Evolutionary conservation across 2,329 filamentous ascomycete genomes (phyloP).

Genomic region (Calonectria fujianensis): DNA sequence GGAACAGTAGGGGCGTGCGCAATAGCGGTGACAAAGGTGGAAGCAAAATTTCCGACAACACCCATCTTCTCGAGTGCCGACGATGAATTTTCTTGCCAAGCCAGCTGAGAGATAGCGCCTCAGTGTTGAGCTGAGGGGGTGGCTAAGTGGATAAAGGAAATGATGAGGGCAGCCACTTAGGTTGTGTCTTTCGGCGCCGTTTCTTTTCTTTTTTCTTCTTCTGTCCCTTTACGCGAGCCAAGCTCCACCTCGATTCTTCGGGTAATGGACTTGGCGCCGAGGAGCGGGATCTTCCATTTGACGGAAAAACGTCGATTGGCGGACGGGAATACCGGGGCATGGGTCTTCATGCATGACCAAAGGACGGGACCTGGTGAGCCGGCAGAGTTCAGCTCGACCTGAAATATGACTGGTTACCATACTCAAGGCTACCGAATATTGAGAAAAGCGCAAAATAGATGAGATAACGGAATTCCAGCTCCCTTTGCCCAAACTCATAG

Average conservation of each 20-base stretch:
- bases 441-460: neutral
- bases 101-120: neutral
- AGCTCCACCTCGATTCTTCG: neutral
- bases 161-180: neutral
- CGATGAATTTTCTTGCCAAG: neutral
- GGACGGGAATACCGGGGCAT: neutral
- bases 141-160: neutral
- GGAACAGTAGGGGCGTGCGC: neutral
- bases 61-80: neutral
- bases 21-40: neutral
- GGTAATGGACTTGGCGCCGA: neutral
- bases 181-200: neutral
- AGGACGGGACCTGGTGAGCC: neutral
- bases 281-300: neutral
- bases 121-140: neutral
- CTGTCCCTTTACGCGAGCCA: neutral
- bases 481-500: neutral
- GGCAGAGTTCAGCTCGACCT: neutral
- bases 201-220: slow-evolving; percentile 7
- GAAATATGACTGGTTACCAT: neutral
- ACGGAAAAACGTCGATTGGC: neutral
- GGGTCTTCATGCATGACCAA: neutral
- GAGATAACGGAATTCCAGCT: neutral
- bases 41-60: neutral
- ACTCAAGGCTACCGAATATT: neutral